Evolutionary conservation across 2,329 filamentous ascomycete genomes (phyloP), one percentile per base, ranked within the genome.

Genomic region (Sclerotinia subarctica): DNA sequence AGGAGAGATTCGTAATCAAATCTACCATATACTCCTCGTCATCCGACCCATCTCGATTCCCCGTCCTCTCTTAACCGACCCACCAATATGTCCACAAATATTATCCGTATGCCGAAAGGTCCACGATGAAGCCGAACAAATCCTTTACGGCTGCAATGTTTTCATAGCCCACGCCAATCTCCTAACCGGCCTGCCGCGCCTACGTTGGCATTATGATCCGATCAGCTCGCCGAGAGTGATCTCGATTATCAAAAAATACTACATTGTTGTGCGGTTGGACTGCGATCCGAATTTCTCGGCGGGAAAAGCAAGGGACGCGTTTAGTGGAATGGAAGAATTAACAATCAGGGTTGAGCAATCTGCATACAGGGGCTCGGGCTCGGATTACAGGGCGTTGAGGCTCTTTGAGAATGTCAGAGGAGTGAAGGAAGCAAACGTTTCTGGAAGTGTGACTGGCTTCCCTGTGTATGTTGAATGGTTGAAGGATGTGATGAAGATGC

Each of bases 1-100:
- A 32, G 81, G 82, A 2, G 88, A 90, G 73, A 81, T 90, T 4
- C 82, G 83, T 49, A 85, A 88, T 66, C 82, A 89, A 74, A 84
- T 90, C 44, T 85, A 77, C 70, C n/a, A 51, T 21, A 42, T 72
- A 21, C 73, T 77, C 49, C 73, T 77, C n/a, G 53, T 76, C 26
- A 17, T 77, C 8, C 74, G 73, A 35, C 26, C 68, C 1, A 53
- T 73, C 5, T 74, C 73, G 4, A 69, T 57, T 11, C 69, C 67
- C 6, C 65, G 68, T 56, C 64, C 63, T 2, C 65, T 75, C 21
- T 68, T 53, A 15, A 56, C 69, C 35, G 69, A 72, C 35, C 68
- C 70, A 32, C 69, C 68, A 21, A 76, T 84, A 26, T 74, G 80
- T 70, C 71, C 72, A 51, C 53, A 73, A 60, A 74, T 77, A 19